phyloP scores from a whole-genome alignment of 2,329 filamentous ascomycete species.

The Cordyceps militaris region DNA sequence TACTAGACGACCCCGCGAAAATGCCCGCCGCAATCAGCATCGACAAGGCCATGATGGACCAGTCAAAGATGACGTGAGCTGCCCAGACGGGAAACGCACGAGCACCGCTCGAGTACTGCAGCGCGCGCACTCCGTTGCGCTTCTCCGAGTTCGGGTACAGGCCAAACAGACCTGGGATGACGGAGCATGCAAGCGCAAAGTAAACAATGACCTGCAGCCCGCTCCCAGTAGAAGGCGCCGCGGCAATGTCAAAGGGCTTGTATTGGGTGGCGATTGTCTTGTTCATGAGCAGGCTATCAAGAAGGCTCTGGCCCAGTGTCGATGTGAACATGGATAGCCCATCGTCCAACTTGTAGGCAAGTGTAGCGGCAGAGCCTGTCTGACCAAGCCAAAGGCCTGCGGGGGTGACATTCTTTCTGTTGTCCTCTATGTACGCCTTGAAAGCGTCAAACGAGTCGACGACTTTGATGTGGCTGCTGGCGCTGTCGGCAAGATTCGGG shows the following conservation, averaged over 20 bases:
- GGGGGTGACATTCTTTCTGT: slow-evolving; percentile 61
- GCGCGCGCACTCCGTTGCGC: slow-evolving; percentile 63
- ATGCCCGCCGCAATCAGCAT: slow-evolving; percentile 60
- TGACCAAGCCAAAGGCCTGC: slow-evolving; percentile 71
- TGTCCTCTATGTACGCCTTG: slow-evolving; percentile 52
- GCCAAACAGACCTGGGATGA: slow-evolving; percentile 74
- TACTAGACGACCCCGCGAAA: slow-evolving; percentile 51
- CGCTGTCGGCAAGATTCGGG: slow-evolving; percentile 15
- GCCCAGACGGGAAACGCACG: slow-evolving; percentile 70
- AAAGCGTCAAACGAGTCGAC: slow-evolving; percentile 55
- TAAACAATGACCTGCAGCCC: slow-evolving; percentile 71
- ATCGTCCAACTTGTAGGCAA: slow-evolving; percentile 61
- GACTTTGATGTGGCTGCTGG: slow-evolving; percentile 13
- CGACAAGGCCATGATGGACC: slow-evolving; percentile 54
- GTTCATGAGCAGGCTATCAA: slow-evolving; percentile 55
- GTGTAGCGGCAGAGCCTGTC: slow-evolving; percentile 46
- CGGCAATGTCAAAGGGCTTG: slow-evolving; percentile 64
- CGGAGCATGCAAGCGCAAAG: slow-evolving; percentile 66
- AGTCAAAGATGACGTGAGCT: slow-evolving; percentile 72
- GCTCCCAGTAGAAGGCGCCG: slow-evolving; percentile 57
- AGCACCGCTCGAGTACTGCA: slow-evolving; percentile 85
- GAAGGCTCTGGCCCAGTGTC: slow-evolving; percentile 54
- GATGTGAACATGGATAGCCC: slow-evolving; percentile 39
- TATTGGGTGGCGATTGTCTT: slow-evolving; percentile 62
- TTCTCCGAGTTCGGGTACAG: slow-evolving; percentile 76